Percentiles rank a stretch among this genome's conserved stretches.
phyloP scores from a whole-genome alignment of 495 filamentous ascomycete genomes.

The Penicillium daleae region DNA sequence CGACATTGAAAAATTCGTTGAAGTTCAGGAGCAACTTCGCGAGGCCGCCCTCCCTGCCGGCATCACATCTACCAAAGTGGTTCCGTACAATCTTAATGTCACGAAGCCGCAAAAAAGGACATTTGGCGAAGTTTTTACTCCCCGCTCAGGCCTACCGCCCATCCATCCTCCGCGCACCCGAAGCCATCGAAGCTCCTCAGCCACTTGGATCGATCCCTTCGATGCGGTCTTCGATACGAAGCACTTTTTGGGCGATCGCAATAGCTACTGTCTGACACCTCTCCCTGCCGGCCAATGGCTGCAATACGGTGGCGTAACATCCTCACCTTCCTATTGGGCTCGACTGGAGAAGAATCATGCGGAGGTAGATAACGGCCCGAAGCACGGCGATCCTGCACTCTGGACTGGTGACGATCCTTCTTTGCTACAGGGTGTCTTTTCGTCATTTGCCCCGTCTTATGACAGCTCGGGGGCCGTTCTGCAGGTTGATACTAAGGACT shows the following conservation, averaged over 20 bases:
- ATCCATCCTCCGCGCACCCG: conserved; percentile 65
- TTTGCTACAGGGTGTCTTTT: conserved; percentile 80
- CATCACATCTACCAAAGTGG: conserved; percentile 69
- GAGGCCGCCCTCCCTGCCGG: conserved; percentile 73
- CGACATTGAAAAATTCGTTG: conserved; percentile 48
- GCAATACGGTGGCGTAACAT: conserved; percentile 48
- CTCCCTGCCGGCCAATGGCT: conserved; percentile 49
- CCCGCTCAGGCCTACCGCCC: conserved; percentile 66
- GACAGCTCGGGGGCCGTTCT: conserved; percentile 79
- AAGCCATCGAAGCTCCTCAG: conserved; percentile 30
- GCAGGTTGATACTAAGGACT: conserved; percentile 68
- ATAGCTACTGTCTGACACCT: conserved; percentile 45
- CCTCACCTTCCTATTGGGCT: conserved; percentile 47
- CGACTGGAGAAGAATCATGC: conserved; percentile 43
- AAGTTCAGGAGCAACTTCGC: conserved; percentile 53
- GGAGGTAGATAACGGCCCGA: conserved; percentile 15
- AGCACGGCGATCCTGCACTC: conserved; percentile 37
- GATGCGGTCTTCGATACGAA: conserved; percentile 44
- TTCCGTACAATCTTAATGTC: conserved; percentile 55
- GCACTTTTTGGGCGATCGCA: conserved; percentile 42
- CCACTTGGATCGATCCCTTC: conserved; percentile 48
- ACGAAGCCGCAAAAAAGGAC: conserved; percentile 58
- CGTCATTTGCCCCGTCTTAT: conserved; percentile 81
- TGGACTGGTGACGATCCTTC: conserved; percentile 50
- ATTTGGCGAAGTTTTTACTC: conserved; percentile 79